Evolutionary conservation across 352 stramenopile genomes (phyloP), one percentile per base, ranked within the genome.

Genomic region (Phytophthora pisi): DNA sequence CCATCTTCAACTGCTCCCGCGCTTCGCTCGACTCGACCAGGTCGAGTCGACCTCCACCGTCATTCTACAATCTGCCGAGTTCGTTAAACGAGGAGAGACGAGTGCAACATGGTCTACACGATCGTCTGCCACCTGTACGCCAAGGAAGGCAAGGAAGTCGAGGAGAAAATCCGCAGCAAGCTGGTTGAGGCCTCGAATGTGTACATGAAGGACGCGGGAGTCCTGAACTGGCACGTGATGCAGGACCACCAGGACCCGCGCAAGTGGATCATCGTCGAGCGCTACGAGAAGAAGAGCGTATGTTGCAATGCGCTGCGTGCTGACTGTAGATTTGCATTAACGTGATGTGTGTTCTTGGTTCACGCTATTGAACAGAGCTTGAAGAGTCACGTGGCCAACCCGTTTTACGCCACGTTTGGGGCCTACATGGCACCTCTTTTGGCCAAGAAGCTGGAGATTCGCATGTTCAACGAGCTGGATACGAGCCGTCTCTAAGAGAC

Each of bases 201-300:
- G 11, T 74, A 70, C 61, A 18, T 54, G 28, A 74, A 74, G 52
- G 66, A 74, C 43, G 24, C 38, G 28, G 66, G 62, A 8, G 59
- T 47, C 15, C 42, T 74, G 11, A 54, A 59, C 23, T 74, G 66
- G 66, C 56, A 70, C 34, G 66, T 74, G 24, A 74, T 74, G 66
- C 66, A 74, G 24, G 61, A 74, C 20, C 66, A 74, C 49, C 50
- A 51, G 4, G 54, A 74, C 31, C 54, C 54, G 13, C 60, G 60
- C 61, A 74, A 70, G 20, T 74, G 66, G 66, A 74, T 61, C 31
- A 70, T 70, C 20, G 66, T 74, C 51, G 66, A 74, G 54, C 61
- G 66, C 16, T 74, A 70, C 40, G 66, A 65, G 36, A 60, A 60
- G 28, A 46, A 38, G 24, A 70, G 61, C 49, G 67, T 75, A 57